Evolutionary conservation across 192 early-diverging fungal genomes (phyloP).

Genomic region (Podila clonocystis): DNA sequence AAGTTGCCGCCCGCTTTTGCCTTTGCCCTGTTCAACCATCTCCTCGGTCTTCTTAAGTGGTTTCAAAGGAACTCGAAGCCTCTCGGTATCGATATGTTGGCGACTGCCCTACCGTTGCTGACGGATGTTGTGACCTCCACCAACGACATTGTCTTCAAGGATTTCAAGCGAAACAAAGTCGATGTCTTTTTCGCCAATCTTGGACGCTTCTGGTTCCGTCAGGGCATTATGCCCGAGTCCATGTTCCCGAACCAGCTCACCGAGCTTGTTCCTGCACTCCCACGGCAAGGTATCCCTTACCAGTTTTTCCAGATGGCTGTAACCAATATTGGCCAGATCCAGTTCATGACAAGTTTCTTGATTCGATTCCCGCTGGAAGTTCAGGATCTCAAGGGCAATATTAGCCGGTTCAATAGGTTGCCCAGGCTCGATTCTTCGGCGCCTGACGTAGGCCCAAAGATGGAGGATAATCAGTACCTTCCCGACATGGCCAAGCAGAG

Average conservation of each 20-base stretch:
- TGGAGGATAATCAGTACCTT: conserved; percentile 39
- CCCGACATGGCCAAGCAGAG: conserved; percentile 45
- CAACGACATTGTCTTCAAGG: conserved; percentile 60
- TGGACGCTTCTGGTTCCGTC: conserved; percentile 64
- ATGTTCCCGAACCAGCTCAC: conserved; percentile 60
- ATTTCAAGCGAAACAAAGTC: conserved; percentile 68
- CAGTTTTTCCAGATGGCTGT: conserved; percentile 58
- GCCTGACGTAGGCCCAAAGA: conserved; percentile 1
- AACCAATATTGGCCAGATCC: conserved; percentile 64
- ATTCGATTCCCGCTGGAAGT: conserved; percentile 59
- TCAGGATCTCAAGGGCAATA: conserved; percentile 58
- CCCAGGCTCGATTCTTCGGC: conserved; percentile 14
- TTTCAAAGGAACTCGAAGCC: conserved; percentile 56
- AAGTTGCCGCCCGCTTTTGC: conserved; percentile 63
- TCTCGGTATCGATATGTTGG: conserved; percentile 51
- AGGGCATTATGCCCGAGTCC: conserved; percentile 47
- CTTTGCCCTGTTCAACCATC: conserved; percentile 61
- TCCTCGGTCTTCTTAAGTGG: conserved; percentile 68
- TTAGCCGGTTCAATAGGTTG: conserved; percentile 55
- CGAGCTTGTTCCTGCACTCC: conserved; percentile 28
- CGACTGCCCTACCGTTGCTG: conserved; percentile 55
- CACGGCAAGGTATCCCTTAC: conserved; percentile 51
- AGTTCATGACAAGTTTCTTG: conserved; percentile 64
- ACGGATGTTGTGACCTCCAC: conserved; percentile 61
- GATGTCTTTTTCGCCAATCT: conserved; percentile 59